These are phyloP conservation scores for Adansonia gregorii DNA, from an alignment of 441 rosid species.

Conservation along the genomic window DNA sequence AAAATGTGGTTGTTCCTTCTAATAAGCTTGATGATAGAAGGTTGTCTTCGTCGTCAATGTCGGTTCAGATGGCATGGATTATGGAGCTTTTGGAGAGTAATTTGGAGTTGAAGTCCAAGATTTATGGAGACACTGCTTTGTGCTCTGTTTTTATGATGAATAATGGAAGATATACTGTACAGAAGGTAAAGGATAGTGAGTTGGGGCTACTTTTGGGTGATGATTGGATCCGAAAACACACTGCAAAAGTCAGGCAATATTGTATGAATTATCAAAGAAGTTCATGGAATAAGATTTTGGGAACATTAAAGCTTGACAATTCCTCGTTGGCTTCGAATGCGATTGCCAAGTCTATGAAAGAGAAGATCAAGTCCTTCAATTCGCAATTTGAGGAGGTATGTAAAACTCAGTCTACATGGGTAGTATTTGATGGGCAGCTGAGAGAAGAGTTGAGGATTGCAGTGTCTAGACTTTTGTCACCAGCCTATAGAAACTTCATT, in stretches of 20 bases:
- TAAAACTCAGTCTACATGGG: constrained; percentile 62
- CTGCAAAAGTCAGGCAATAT: constrained; percentile 68
- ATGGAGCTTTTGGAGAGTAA: constrained; percentile 91
- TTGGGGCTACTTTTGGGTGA: constrained; percentile 76
- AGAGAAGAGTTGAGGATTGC: constrained; percentile 61
- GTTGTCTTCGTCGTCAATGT: constrained; percentile 54
- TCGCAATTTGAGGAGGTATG: constrained; percentile 3
- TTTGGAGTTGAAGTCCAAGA: constrained; percentile 77
- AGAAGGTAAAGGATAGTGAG: constrained; percentile 77
- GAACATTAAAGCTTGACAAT: constrained; percentile 55
- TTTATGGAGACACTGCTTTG: constrained; percentile 66
- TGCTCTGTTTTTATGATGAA: constrained; percentile 81
- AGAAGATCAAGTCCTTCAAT: constrained; percentile 66
- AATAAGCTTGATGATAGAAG: constrained; percentile 37
- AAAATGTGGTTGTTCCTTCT: constrained; percentile 51
- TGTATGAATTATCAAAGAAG: constrained; percentile 59
- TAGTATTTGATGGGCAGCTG: constrained; percentile 68
- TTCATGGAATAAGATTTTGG: constrained; percentile 74
- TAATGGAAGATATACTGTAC: constrained; percentile 76
- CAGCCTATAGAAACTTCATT: constrained; percentile 62
- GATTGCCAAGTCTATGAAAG: constrained; percentile 57
- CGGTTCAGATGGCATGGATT: constrained; percentile 80
- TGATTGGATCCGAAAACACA: constrained; percentile 84
- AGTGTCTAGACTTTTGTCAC: constrained; percentile 52
- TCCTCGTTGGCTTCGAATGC: constrained; percentile 39